Base-by-base conservation (phyloP, 306 rosid species). In the Prunus mira region DNA sequence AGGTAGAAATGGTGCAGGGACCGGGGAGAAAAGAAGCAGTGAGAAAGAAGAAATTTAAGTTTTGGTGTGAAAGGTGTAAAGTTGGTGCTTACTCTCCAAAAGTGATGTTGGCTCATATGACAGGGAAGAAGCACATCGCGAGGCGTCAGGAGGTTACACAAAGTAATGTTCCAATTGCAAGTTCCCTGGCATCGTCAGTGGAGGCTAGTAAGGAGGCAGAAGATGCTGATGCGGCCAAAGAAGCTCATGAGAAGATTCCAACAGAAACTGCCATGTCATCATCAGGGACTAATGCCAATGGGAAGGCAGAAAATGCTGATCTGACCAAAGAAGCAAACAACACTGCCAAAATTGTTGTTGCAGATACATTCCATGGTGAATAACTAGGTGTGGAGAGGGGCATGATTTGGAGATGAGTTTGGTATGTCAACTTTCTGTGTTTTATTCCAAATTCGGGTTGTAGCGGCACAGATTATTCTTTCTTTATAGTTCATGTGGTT, bases 61-160 rank as follows among this genome's bases (percentile, higher is more conserved):
- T 83, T 20, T 84, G 87, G 85, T 90, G 92, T 67, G 85, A 84
- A 38, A 12, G 65, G 17, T 88, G 92, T 81, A 72, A 78, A 58
- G 72, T 86, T 58, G 75, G 82, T 77, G 28, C 88, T 72, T 1
- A 0, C 45, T 28, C 58, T 9, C 17, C 5, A 15, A 14, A 0
- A 2, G 83, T 75, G 64, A 83, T 88, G 92, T 81, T 77, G 25
- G 19, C 18, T 72, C 96, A 90, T 70, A 28, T 27, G 45, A 78
- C n/a, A 7, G 91, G 89, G 65, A 88, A 54, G 83, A 86, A 80
- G 30, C 96, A 88, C 69, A 56, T 60, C 20, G 68, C 27, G 9
- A 79, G 62, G 62, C 54, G 74, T 52, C 56, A 61, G 67, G 67
- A 55, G 15, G 47, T 76, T 5, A 19, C 20, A 67, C n/a, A 45